Base-by-base conservation (phyloP, 805 yeast species). In the Pichia gijzeniarum region DNA sequence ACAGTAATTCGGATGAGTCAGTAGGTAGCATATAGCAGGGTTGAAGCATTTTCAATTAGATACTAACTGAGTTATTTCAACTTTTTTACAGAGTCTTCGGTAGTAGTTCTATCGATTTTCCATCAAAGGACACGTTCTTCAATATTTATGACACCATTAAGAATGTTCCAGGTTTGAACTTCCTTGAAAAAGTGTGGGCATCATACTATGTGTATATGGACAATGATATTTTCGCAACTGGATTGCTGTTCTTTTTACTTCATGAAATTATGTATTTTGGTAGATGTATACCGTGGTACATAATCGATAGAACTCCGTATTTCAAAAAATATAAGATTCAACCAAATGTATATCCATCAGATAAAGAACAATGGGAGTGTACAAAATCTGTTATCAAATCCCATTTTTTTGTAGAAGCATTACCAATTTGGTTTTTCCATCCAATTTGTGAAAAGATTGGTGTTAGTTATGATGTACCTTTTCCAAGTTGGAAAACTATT, bases 361-460 rank as follows among this genome's bases (percentile, higher is more conserved):
- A 76, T 49, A 74, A 75, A 62, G 96, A 91, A 69, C 97, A 91
- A 65, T 80, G 95, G 90, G 89, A 86, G 65, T 91, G 99, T 67
- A 72, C 87, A 56, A 85, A 86, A 65, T 71, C 85, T 25, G 97
- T 91, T 28, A 68, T 93, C 45, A 76, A 80, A 40, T 84, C 95
- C 3, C 99, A 91, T 69, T 81, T 89, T 65, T 67, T 91, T 52
- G 95, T 91, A 42, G 99, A 91, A 72, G 95, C 95, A 5, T 72
- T 93, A 50, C 98, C 97, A 46, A 93, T 91, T 55, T 91, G 96
- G 96, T 82, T 89, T 42, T 91, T 91, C 80, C 97, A 91, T 66
- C 95, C 96, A 50, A 69, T 91, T 61, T 87, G 96, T 69, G 79
- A 81, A 58, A 72, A 73, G 56, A 73, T 91, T 51, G 95, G 95